Evolutionary conservation across 1,284 basidiomycete species (phyloP).

Genomic region (Papiliotrema fonsecae): DNA sequence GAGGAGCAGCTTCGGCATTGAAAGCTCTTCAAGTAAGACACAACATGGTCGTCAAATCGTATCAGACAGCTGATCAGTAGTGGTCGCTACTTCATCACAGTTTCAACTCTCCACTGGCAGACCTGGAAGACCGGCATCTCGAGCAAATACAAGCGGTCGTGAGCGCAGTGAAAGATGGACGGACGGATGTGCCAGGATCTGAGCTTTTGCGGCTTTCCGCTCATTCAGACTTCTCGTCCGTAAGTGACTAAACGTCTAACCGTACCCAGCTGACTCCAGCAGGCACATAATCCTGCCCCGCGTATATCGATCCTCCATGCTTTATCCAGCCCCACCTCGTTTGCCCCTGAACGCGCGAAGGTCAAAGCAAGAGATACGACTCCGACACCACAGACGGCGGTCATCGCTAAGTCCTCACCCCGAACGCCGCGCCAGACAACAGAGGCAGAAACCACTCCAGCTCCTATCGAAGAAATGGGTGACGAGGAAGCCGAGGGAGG

Average conservation of each 20-base stretch:
- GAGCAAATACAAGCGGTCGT: slow-evolving; percentile 9
- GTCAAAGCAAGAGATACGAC: neutral
- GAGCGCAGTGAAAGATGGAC: slow-evolving; percentile 5
- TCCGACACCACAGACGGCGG: neutral
- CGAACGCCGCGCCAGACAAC: neutral
- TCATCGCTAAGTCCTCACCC: neutral
- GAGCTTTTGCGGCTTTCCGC: slow-evolving; percentile 17
- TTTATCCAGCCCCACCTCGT: slow-evolving; percentile 7
- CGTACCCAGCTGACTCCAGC: neutral
- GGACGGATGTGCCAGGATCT: slow-evolving; percentile 8
- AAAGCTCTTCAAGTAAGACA: slow-evolving; percentile 31
- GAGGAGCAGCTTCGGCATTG: slow-evolving; percentile 21
- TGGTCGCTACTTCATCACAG: slow-evolving; percentile 30
- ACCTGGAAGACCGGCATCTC: neutral
- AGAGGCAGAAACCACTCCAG: neutral
- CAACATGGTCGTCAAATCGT: neutral
- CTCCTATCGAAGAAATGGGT: neutral
- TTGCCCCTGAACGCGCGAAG: neutral
- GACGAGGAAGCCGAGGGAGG: slow-evolving; percentile 5
- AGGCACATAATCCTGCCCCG: slow-evolving; percentile 26
- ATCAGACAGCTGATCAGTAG: slow-evolving; percentile 7
- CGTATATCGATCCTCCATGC: slow-evolving; percentile 26
- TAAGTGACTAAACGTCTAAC: slow-evolving; percentile 7
- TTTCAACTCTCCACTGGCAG: slow-evolving; percentile 25
- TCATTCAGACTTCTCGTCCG: slow-evolving; percentile 13